Base-by-base conservation (phyloP, 768 basidiomycete species). In the Podaxis rugospora region DNA sequence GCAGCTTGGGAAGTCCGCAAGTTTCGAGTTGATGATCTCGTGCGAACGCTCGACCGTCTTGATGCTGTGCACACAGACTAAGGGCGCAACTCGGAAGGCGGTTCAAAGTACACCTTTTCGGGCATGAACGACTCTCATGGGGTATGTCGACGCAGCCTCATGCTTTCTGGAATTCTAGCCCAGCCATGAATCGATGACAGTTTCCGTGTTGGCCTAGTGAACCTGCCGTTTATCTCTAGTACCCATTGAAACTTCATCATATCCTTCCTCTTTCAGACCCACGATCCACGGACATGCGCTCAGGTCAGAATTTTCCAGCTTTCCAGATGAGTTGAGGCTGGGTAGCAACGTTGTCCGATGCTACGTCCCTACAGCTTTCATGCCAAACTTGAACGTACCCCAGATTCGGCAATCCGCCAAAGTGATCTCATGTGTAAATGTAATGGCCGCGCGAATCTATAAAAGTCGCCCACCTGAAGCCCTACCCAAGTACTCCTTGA, bases 351-450 rank as follows among this genome's bases (percentile, higher is more conserved):
- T 47, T 46, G 13, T 14, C 62, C 64, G 51, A 64, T 51, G 63
- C 63, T 66, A 59, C 55, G 51, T 64, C 66, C 66, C 64, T 64
- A 63, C 62, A 63, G 62, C 62, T 55, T 59, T 63, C 28, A 28
- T 50, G 25, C 57, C 51, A 39, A 60, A 51, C 54, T 35, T 18
- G 51, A 42, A 39, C 35, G 25, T 61, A 37, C 59, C 52, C 53
- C 52, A 49, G 53, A 47, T 47, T 54, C 27, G 59, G 59, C 18
- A 61, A 47, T 54, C 52, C 32, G 52, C 40, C 52, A 49, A 49
- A 37, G 51, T 18, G 59, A 61, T 61, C 59, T 61, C 28, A 49
- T 50, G 47, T 27, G 25, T 35, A 21, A 57, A 57, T 61, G 59
- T 42, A 55, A 61, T 61, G 52, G 39, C 53, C 36, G 52, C 32